Evolutionary conservation across 805 yeast species (phyloP).

Genomic region (Blastobotrys terrestris): DNA sequence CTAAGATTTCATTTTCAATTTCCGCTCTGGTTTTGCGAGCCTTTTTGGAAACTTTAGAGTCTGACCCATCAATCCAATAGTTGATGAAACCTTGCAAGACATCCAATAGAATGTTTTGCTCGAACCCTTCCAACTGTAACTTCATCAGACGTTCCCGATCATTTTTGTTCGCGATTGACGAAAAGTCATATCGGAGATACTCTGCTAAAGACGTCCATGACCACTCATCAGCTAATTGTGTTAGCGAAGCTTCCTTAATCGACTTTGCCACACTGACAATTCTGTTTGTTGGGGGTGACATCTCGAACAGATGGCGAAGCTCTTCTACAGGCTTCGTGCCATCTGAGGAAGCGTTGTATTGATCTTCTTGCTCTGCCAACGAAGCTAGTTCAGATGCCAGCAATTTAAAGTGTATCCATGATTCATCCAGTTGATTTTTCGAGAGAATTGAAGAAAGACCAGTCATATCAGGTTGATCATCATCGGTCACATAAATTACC

Average conservation of each 20-base stretch:
- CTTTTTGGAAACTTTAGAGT: neutral
- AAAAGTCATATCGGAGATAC: slow-evolving; percentile 37
- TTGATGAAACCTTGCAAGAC: slow-evolving; percentile 27
- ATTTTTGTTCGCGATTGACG: slow-evolving; percentile 7
- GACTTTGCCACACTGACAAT: neutral
- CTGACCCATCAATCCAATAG: slow-evolving; percentile 23
- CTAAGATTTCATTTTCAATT: slow-evolving; percentile 6
- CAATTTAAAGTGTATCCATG: neutral
- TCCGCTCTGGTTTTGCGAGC: neutral
- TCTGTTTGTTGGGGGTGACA: neutral
- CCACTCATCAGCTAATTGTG: slow-evolving; percentile 7
- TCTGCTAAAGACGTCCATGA: slow-evolving; percentile 37
- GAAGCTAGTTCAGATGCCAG: neutral
- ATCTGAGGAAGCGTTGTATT: neutral
- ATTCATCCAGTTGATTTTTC: neutral
- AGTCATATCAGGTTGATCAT: slow-evolving; percentile 5
- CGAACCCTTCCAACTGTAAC: slow-evolving; percentile 4
- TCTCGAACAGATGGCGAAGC: neutral
- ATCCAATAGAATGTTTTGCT: slow-evolving; percentile 15
- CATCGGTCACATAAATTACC: slow-evolving; percentile 5
- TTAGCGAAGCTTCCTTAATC: neutral
- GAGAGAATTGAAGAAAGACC: neutral
- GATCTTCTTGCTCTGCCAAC: neutral
- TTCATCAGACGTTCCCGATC: neutral
- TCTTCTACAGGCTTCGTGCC: neutral